Evolutionary conservation across 768 basidiomycete species (phyloP).

Genomic region (Lepiota venenata): DNA sequence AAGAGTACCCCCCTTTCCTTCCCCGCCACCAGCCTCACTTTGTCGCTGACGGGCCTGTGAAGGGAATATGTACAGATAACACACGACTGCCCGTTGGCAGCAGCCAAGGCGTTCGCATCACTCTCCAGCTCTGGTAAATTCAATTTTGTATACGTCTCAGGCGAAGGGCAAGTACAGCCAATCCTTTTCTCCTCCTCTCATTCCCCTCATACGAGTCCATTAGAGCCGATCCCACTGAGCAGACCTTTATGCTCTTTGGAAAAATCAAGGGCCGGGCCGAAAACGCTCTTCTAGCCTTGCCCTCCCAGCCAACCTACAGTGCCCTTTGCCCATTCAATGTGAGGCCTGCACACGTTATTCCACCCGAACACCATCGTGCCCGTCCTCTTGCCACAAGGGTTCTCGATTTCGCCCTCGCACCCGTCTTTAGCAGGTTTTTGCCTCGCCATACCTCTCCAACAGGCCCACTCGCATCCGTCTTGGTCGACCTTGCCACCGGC

Average conservation of each 20-base stretch:
- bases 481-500: constrained; percentile 19
- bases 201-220: not conserved
- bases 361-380: constrained; percentile 1
- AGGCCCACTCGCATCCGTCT: constrained; percentile 17
- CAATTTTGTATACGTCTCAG: constrained; percentile 27
- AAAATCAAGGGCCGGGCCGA: constrained; percentile 23
- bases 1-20: constrained; percentile 19
- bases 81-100: constrained; percentile 22
- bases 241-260: constrained; percentile 17
- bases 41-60: not conserved
- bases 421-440: not conserved
- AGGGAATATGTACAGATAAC: constrained; percentile 25
- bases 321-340: constrained; percentile 20
- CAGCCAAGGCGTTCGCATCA: constrained; percentile 19
- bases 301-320: constrained; percentile 11
- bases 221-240: constrained; percentile 23
- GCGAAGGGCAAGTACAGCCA: constrained; percentile 16
- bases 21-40: not conserved
- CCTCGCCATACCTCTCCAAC: constrained; percentile 17
- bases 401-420: not conserved
- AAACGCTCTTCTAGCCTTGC: constrained; percentile 13
- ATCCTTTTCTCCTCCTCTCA: not conserved
- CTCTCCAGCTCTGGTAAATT: constrained; percentile 19
- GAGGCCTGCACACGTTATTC: constrained; percentile 15
- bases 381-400: not conserved